Evolutionary conservation across 2,329 filamentous ascomycete genomes (phyloP), one percentile per base, ranked within the genome.

Genomic region (Aspergillus sp.): DNA sequence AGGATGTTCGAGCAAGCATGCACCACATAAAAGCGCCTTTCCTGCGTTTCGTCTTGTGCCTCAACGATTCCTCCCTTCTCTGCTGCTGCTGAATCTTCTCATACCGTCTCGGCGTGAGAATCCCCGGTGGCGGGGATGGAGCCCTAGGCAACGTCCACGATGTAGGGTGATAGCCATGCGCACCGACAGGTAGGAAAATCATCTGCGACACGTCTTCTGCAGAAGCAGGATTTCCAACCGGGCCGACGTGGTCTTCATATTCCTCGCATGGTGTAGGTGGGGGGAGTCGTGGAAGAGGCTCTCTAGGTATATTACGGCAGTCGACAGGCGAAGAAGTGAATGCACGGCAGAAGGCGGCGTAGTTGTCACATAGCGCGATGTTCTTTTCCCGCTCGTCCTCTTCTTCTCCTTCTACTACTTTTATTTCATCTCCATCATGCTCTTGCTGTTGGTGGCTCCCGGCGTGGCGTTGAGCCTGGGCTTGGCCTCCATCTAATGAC

Each of bases 71-170:
- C 15, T 55, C 43, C 25, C 35, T 43, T 6, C 47, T 47, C 27
- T 37, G 27, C 15, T 51, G 35, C 25, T 52, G 51, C 14, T 56
- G 59, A 7, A 51, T 47, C 45, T 60, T 43, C 31, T 58, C 55
- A 46, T 63, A 62, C 5, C 60, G 49, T 2, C 47, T 52, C 2
- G 62, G 62, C 0, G 62, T 63, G 6, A 62, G 44, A 43, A 63
- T 59, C 1, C 61, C 53, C 4, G 51, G 49, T 14, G 62, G 62
- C n/a, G 62, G 61, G 43, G 57, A 54, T 4, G 51, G 56, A 15
- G 45, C 23, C 33, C 43, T 57, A 12, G 54, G 31, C 19, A 45
- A 37, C 54, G 27, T 19, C 47, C 54, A 56, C 11, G 46, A 39
- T 14, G 54, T 27, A 9, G 60, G 57, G 19, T 47, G 31, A 54